These are phyloP conservation scores for Penicillium brasilianum DNA, from an alignment of 2,329 filamentous ascomycete species.

Conservation along the genomic window DNA sequence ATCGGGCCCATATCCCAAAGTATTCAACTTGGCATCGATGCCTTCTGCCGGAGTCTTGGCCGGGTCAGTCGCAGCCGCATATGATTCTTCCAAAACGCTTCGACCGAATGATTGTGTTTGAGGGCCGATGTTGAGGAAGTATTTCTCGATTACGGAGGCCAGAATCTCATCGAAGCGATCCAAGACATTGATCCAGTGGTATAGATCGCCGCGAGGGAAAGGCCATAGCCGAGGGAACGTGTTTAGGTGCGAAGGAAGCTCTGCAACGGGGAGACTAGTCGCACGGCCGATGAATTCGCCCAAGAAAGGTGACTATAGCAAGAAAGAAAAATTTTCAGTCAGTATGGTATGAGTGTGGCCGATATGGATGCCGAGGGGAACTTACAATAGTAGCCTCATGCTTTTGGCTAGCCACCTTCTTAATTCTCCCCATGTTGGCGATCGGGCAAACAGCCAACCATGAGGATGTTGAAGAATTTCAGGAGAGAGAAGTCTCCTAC, in stretches of 20 bases:
- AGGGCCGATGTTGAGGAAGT: constrained; percentile 78
- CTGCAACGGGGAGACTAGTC: constrained; percentile 67
- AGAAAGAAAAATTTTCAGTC: constrained; percentile 33
- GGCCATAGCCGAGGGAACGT: constrained; percentile 90
- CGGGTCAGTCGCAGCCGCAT: constrained; percentile 66
- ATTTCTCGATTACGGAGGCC: constrained; percentile 78
- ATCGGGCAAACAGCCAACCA: constrained; percentile 44
- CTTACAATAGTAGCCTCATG: constrained; percentile 58
- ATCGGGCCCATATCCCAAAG: constrained; percentile 70
- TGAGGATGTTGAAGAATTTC: constrained; percentile 41
- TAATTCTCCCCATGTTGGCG: constrained; percentile 57
- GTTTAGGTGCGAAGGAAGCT: constrained; percentile 76
- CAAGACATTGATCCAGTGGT: constrained; percentile 95
- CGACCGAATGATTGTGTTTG: constrained; percentile 75
- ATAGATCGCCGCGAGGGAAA: constrained; percentile 91
- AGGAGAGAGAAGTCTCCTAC: constrained; percentile 36
- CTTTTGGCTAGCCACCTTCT: constrained; percentile 58
- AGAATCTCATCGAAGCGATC: constrained; percentile 92
- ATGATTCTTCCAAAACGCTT: constrained; percentile 40
- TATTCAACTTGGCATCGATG: constrained; percentile 58
- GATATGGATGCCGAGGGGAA: constrained; percentile 23
- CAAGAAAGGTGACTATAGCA: constrained; percentile 79
- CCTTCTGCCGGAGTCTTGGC: constrained; percentile 60
- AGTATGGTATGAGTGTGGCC: constrained; percentile 9
- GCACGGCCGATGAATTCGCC: constrained; percentile 77